A percentile compares a stretch with the other conserved stretches of the same genome.
Conservation (phyloP, 352 stramenopile genomes). For the Globisporangium alternatum region DNA sequence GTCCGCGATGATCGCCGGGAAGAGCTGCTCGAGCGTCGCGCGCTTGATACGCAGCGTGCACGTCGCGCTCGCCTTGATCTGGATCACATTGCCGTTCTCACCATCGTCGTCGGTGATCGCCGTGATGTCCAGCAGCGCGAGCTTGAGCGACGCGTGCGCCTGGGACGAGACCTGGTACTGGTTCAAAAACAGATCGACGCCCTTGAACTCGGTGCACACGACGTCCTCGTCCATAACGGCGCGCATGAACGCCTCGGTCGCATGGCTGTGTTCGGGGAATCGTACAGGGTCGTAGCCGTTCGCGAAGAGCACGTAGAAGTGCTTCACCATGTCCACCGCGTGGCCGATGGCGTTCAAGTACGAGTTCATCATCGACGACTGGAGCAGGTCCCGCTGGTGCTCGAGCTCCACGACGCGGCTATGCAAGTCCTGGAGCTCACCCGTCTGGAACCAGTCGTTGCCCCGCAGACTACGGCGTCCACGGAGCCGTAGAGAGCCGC, state of each 20-base stretch:
- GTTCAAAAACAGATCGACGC: constrained; percentile 45
- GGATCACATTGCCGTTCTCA: constrained; percentile 19
- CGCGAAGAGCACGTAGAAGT: constrained; percentile 47
- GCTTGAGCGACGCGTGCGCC: constrained; percentile 26
- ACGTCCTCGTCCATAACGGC: constrained; percentile 38
- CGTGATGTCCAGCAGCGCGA: constrained; percentile 27
- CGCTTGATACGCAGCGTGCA: constrained; percentile 43
- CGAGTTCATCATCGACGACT: constrained; percentile 30
- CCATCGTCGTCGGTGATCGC: constrained; percentile 26
- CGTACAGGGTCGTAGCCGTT: constrained; percentile 31
- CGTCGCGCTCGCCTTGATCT: constrained; percentile 38
- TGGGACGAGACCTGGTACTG: constrained; percentile 43
- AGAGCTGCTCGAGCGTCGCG: constrained; percentile 40
- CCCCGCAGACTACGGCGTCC: not conserved
- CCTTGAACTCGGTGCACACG: constrained; percentile 52
- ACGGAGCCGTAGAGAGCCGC: not conserved
- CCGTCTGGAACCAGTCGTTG: constrained; percentile 4
- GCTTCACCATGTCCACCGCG: constrained; percentile 29
- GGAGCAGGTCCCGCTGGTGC: constrained; percentile 31
- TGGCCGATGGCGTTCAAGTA: constrained; percentile 28
- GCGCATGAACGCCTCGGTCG: constrained; percentile 35
- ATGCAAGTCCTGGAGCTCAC: constrained; percentile 31
- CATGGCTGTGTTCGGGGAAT: constrained; percentile 17
- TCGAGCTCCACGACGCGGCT: constrained; percentile 35
- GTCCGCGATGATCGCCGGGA: constrained; percentile 49